A percentile compares a stretch with the other conserved stretches of the same genome.
Evolutionary conservation across 371 early-diverging fungal genomes (phyloP).

Genomic region (Mucor plumbeus): DNA sequence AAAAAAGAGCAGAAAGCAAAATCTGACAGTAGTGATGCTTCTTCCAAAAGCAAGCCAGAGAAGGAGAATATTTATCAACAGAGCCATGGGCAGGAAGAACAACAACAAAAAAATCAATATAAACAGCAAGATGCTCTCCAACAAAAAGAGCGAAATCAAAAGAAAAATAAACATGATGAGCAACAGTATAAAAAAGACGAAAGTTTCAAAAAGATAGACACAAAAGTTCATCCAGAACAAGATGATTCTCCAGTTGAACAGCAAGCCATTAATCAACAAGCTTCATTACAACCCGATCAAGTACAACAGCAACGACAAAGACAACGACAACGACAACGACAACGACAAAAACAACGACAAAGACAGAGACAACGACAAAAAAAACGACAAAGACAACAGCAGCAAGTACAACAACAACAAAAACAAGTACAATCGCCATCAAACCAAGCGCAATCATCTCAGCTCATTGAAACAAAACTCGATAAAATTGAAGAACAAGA

Average conservation of each 20-base stretch:
- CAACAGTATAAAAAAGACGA: neutral
- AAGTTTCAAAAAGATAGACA: neutral
- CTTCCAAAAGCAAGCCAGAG: neutral
- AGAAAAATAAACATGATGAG: neutral
- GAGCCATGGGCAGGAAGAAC: neutral
- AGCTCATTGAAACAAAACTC: neutral
- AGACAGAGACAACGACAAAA: too few relatives aligned
- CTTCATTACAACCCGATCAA: neutral
- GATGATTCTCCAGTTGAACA: neutral
- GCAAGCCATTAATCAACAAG: neutral
- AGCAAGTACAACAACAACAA: neutral
- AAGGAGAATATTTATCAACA: neutral
- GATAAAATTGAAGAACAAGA: too few relatives aligned
- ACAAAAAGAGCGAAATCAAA: neutral
- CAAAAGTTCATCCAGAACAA: neutral
- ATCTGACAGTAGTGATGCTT: neutral
- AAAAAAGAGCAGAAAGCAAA: neutral
- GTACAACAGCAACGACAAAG: neutral
- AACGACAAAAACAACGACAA: too few relatives aligned
- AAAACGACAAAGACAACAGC: too few relatives aligned
- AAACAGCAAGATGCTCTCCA: neutral
- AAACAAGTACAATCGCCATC: neutral
- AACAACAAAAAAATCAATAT: neutral
- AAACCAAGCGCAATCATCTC: neutral
- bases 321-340: too few relatives aligned